Evolutionary conservation across 208 protist genomes (phyloP), one percentile per base, ranked within the genome.

Genomic region (Phytomonas serpens): DNA sequence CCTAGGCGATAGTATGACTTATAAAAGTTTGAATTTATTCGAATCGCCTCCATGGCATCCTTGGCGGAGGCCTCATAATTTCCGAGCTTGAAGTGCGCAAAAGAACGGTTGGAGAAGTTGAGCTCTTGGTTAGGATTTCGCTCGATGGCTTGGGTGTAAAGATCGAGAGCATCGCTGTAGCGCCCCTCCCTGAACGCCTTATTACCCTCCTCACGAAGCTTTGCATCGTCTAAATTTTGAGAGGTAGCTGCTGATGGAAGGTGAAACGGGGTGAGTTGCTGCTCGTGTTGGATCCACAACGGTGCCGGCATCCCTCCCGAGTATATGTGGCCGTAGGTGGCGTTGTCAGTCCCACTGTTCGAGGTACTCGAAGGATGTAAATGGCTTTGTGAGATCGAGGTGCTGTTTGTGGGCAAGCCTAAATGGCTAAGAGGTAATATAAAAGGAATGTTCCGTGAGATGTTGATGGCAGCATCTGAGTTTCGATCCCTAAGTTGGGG

Each of bases 41-140:
- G 63, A 19, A 91, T 73, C 2, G 83, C 82, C 67, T 77, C 68
- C 63, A 67, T 61, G 33, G 86, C 82, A 40, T 91, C 86, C 3
- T 71, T 68, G 0, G 75, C 75, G 3, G 86, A 75, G 62, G 77
- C 65, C 33, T 73, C 76, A 42, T 74, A 85, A 38, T 87, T 68
- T 10, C 63, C 70, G 38, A 90, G 73, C 36, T 86, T 84, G 69
- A 79, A 81, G 73, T 91, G 85, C 3, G 81, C 87, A 31, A 92
- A 81, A 27, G 86, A 85, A 61, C 90, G 84, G 67, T 95, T 95
- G 16, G 81, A 86, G 81, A 82, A 91, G 38, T 79, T 81, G 52
- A 79, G n/a, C 40, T 74, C 87, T 33, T 74, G 77, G 42, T 79
- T 51, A 0, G 90, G 82, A 64, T 95, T 83, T 0, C 73, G 67